Percentiles rank a stretch among this genome's conserved stretches.
These are phyloP conservation scores for Penicillium brevicompactum DNA, from an alignment of 2,329 filamentous ascomycete genomes.

Conservation along the genomic window DNA sequence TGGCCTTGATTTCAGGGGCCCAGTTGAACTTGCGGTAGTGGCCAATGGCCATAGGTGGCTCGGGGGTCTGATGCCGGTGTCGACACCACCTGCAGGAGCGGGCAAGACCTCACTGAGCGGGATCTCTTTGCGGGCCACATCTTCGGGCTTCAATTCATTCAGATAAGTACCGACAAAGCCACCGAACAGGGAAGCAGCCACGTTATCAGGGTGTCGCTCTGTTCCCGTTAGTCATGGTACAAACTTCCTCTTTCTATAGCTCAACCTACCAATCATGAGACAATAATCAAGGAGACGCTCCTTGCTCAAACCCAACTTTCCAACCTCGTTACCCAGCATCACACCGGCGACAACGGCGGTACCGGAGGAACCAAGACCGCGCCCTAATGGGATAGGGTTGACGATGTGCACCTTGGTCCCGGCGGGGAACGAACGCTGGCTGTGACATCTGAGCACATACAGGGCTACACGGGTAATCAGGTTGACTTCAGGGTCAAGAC, in stretches of 20 bases:
- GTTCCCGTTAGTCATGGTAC: constrained; percentile 13
- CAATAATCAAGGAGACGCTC: constrained; percentile 92
- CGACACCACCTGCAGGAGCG: constrained; percentile 82
- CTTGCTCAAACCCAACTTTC: constrained; percentile 73
- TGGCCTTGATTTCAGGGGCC: constrained; percentile 92
- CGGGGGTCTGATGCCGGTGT: constrained; percentile 86
- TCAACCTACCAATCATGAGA: constrained; percentile 79
- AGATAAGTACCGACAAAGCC: constrained; percentile 97
- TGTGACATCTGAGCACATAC: constrained; percentile 92
- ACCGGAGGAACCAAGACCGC: constrained; percentile 91
- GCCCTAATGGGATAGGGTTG: constrained; percentile 91
- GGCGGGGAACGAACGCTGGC: constrained; percentile 77
- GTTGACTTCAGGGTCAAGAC: constrained; percentile 81
- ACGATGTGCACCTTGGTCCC: constrained; percentile 92
- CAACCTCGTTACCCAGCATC: constrained; percentile 87
- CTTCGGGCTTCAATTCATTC: constrained; percentile 85
- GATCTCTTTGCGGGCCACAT: constrained; percentile 88
- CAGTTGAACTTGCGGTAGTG: constrained; percentile 96
- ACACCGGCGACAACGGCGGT: constrained; percentile 95
- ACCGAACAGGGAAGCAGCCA: constrained; percentile 91
- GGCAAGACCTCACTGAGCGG: constrained; percentile 92
- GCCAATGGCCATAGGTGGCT: constrained; percentile 88
- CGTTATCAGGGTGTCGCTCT: constrained; percentile 87
- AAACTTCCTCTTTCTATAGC: background rate
- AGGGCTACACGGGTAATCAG: constrained; percentile 91